A percentile compares a stretch with the other conserved stretches of the same genome.
Conservation (phyloP, 306 rosid species). For the Alnus rubra region DNA sequence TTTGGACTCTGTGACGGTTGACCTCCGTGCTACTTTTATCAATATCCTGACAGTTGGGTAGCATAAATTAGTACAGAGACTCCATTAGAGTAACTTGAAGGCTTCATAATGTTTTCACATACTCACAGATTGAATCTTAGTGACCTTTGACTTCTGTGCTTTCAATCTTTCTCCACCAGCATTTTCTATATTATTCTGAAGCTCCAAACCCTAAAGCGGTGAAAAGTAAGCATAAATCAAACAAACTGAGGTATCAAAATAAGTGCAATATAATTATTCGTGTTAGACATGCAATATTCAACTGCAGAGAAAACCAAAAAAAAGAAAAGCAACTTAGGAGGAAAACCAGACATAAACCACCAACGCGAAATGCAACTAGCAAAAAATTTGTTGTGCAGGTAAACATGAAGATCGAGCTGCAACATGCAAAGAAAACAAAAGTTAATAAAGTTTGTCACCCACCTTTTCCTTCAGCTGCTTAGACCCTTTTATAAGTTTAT, state of each 20-base stretch:
- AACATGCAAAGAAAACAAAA: constrained; percentile 19
- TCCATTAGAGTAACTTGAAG: constrained; percentile 15
- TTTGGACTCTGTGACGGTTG: constrained; percentile 87
- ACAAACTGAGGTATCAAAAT: constrained; percentile 18
- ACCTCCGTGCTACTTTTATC: constrained; percentile 78
- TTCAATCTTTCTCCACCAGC: constrained; percentile 88
- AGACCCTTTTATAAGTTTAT: constrained; percentile 68
- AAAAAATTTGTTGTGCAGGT: background rate
- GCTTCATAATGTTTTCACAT: constrained; percentile 17
- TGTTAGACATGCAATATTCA: background rate
- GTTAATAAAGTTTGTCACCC: constrained; percentile 22
- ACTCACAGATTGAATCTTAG: constrained; percentile 87
- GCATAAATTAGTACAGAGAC: constrained; percentile 35
- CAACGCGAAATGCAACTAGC: background rate
- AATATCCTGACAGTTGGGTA: constrained; percentile 62
- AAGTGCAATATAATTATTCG: background rate
- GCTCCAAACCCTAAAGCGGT: constrained; percentile 61
- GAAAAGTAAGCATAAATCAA: constrained; percentile 5
- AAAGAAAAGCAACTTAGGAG: background rate
- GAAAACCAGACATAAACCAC: background rate
- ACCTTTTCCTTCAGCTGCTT: constrained; percentile 86
- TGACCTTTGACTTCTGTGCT: constrained; percentile 77
- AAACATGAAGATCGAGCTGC: constrained; percentile 2
- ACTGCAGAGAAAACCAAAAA: background rate
- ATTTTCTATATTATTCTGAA: constrained; percentile 83